A percentile compares a stretch with the other conserved stretches of the same genome.
Evolutionary conservation across 2,329 filamentous ascomycete genomes (phyloP).

Genomic region (Zelopaecilomyces penicillatus): DNA sequence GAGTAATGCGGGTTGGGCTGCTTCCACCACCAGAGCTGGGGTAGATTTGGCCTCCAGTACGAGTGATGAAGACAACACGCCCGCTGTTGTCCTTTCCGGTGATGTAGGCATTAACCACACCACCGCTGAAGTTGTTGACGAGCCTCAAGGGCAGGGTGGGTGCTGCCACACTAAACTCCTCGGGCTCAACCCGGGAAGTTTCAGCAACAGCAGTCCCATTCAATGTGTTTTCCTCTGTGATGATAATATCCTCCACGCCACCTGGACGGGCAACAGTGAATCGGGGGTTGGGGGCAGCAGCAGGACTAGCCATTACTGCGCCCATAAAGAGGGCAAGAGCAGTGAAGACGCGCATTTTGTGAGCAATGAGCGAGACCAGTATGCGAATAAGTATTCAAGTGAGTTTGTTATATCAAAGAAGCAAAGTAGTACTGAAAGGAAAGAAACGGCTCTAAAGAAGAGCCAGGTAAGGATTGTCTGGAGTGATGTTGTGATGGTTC

Average conservation of each 20-base stretch:
- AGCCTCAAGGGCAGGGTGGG: conserved; percentile 20
- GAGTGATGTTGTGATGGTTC: no score
- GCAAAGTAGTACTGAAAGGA: no score
- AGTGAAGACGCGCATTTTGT: no score
- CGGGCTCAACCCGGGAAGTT: conserved; percentile 2
- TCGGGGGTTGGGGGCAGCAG: no score
- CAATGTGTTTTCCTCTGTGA: conserved; percentile 28
- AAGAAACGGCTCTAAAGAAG: no score
- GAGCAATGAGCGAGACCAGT: no score
- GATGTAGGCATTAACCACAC: conserved; percentile 33
- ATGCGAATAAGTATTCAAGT: no score
- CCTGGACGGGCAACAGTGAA: conserved; percentile 24
- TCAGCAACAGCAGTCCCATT: conserved; percentile 23
- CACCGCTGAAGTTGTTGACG: conserved; percentile 33
- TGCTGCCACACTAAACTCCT: conserved; percentile 4
- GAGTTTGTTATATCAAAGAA: no score
- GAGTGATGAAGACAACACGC: conserved; percentile 31
- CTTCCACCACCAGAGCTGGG: conserved; percentile 26
- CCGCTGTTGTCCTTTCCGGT: conserved; percentile 31
- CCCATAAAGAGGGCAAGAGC: no score
- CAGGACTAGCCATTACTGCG: no score
- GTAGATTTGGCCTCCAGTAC: conserved; percentile 31
- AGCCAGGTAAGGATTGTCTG: no score
- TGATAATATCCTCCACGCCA: conserved; percentile 21
- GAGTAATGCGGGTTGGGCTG: conserved; percentile 25